Evolutionary conservation across 2,329 filamentous ascomycete genomes (phyloP).

Genomic region (Neonectria coccinea): DNA sequence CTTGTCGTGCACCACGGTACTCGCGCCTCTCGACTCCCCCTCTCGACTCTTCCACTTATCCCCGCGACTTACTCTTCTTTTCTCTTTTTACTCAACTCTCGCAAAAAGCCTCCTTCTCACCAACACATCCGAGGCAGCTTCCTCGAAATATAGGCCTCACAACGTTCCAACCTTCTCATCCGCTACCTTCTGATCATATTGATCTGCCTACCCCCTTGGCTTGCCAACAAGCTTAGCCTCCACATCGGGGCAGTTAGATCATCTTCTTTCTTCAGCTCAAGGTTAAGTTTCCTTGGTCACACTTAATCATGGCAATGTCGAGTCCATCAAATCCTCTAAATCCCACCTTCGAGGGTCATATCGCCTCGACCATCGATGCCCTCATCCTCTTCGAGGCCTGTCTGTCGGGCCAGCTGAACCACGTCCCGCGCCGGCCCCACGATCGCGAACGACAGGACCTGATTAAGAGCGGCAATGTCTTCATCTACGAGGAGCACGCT

Average conservation of each 20-base stretch:
- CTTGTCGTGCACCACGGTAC: constrained; percentile 11
- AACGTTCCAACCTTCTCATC: constrained; percentile 6
- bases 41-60: constrained; percentile 9
- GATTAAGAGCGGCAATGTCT: constrained; percentile 86
- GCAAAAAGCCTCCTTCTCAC: neutral
- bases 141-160: constrained; percentile 6
- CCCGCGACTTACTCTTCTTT: neutral
- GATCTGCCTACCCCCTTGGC: constrained; percentile 11
- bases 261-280: constrained; percentile 23
- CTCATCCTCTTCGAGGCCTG: constrained; percentile 85
- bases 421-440: constrained; percentile 86
- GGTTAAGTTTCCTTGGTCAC: constrained; percentile 32
- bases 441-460: constrained; percentile 82
- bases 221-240: constrained; percentile 26
- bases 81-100: constrained; percentile 1
- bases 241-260: constrained; percentile 26
- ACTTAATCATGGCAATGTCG: constrained; percentile 44
- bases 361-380: constrained; percentile 79
- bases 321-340: constrained; percentile 55
- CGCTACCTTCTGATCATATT: neutral
- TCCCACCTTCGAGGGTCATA: constrained; percentile 75
- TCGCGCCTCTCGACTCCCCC: constrained; percentile 1
- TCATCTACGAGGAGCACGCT: constrained; percentile 91
- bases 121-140: neutral
- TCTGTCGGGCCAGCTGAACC: constrained; percentile 75